These are phyloP conservation scores for Panicum miliaceum DNA, from an alignment of 176 grass and related monocot genomes.

Conservation along the genomic window DNA sequence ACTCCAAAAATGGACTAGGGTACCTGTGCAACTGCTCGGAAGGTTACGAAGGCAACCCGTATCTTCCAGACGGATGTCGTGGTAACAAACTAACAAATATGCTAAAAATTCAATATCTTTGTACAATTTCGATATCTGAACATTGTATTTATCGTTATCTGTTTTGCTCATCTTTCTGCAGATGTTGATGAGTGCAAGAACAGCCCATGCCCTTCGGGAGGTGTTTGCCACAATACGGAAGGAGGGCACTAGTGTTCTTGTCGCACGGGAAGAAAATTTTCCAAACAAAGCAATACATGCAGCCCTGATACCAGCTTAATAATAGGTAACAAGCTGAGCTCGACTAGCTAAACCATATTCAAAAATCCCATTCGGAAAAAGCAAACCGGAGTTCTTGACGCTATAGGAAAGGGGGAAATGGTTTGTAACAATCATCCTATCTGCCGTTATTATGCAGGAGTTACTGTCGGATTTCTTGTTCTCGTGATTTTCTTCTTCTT, in stretches of 20 bases:
- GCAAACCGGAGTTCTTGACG: too few relatives aligned
- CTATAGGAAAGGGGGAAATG: too few relatives aligned
- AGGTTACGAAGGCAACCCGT: slow-evolving; percentile 36
- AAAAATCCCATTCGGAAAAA: too few relatives aligned
- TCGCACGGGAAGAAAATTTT: neutral
- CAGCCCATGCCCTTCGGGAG: slow-evolving; percentile 28
- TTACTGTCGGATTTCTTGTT: neutral
- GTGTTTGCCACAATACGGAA: slow-evolving; percentile 3
- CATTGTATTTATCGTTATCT: neutral
- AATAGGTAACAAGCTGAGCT: slow-evolving; percentile 12
- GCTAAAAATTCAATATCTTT: neutral
- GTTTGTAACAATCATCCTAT: neutral
- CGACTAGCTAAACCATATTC: too few relatives aligned
- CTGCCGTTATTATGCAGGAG: neutral
- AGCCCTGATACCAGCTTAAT: neutral
- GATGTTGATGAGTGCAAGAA: slow-evolving; percentile 37
- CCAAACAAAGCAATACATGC: neutral
- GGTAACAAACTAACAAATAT: neutral
- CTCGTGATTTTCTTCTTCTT: slow-evolving; percentile 2
- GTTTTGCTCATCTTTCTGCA: neutral
- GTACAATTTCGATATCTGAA: neutral
- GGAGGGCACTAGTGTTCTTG: slow-evolving; percentile 32
- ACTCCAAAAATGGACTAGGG: neutral
- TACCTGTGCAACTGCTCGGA: slow-evolving; percentile 34
- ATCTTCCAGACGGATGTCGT: slow-evolving; percentile 33